These are phyloP conservation scores for Citrus trifoliata DNA, from an alignment of 345 rosid species.

Conservation along the genomic window DNA sequence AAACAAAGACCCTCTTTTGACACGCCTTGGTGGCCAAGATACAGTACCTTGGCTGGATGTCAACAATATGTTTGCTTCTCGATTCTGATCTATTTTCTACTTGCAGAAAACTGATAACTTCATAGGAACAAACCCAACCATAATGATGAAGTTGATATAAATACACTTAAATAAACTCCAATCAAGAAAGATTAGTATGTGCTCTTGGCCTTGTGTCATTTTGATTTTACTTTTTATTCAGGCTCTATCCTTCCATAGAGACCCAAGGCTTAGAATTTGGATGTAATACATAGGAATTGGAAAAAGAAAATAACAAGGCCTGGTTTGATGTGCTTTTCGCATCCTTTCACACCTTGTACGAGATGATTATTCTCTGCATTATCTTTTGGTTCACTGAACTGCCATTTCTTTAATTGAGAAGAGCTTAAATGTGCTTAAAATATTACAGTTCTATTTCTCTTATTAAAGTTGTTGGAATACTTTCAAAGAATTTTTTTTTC, in stretches of 20 bases:
- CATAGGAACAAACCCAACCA: not conserved
- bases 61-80: not conserved
- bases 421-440: not conserved
- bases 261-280: not conserved
- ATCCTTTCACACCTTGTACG: not conserved
- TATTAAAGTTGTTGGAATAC: not conserved
- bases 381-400: not conserved
- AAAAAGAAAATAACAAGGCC: not conserved
- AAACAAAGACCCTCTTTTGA: not conserved
- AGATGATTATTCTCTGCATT: not conserved
- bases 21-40: not conserved
- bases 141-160: not conserved
- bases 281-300: not conserved
- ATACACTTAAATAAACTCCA: not conserved
- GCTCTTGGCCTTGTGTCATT: not conserved
- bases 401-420: not conserved
- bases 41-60: not conserved
- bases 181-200: not conserved
- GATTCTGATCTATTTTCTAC: not conserved
- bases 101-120: slow-evolving; percentile 2
- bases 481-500: not conserved
- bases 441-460: not conserved
- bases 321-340: not conserved
- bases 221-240: not conserved
- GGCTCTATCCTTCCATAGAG: not conserved